phyloP scores from a whole-genome alignment of 306 rosid genomes.

The Cucumis melo region DNA sequence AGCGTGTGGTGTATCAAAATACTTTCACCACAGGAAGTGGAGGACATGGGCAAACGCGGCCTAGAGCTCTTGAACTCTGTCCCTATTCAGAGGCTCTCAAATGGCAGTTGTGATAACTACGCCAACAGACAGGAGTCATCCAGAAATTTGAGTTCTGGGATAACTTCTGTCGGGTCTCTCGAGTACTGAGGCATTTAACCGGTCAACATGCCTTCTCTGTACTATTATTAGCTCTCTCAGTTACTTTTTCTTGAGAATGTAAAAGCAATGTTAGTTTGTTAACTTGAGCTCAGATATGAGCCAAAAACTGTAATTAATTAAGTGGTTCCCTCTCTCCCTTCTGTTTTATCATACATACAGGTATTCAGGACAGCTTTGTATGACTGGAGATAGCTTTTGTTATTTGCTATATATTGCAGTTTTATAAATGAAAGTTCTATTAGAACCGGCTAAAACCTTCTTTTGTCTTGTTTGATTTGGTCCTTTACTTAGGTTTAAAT shows the following conservation, averaged over 20 bases:
- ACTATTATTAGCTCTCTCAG: constrained; percentile 29
- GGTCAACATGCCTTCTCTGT: constrained; percentile 30
- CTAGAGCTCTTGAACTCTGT: constrained; percentile 62
- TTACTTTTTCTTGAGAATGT: constrained; percentile 23
- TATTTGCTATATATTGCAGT: constrained; percentile 12
- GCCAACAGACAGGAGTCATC: constrained; percentile 59
- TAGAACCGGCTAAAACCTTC: neutral
- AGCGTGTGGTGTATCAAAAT: constrained; percentile 94
- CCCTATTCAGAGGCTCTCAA: constrained; percentile 78
- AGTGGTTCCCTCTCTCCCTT: neutral
- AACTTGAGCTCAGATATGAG: constrained; percentile 41
- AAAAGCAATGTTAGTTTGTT: constrained; percentile 27
- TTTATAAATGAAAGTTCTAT: constrained; percentile 6
- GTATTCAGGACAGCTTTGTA: constrained; percentile 38
- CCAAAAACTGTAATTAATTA: constrained; percentile 47
- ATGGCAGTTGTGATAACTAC: constrained; percentile 49
- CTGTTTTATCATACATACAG: constrained; percentile 22
- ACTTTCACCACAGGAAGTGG: constrained; percentile 95
- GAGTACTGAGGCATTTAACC: constrained; percentile 47
- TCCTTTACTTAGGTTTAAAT: neutral
- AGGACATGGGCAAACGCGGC: constrained; percentile 78
- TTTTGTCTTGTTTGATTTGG: neutral
- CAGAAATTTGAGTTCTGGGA: constrained; percentile 56
- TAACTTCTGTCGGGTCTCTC: constrained; percentile 69
- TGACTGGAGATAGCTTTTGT: constrained; percentile 24